Percentiles rank a stretch among this genome's conserved stretches.
These are phyloP conservation scores for Lojkania enalia DNA, from an alignment of 2,329 filamentous ascomycete species.

Conservation along the genomic window DNA sequence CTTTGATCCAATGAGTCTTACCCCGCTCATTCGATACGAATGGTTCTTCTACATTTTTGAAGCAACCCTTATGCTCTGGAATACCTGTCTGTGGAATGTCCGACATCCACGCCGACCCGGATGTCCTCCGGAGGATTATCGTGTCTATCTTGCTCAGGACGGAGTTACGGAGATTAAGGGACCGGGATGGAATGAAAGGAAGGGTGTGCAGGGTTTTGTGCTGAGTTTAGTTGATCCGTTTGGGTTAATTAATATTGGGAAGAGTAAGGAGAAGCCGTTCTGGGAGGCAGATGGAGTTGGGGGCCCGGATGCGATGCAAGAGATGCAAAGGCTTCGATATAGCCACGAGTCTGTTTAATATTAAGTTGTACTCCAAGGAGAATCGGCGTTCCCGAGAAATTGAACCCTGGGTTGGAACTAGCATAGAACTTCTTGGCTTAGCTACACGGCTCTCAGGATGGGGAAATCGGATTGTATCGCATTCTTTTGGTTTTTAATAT, in stretches of 20 bases:
- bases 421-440: no score
- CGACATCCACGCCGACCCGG: constrained; percentile 51
- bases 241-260: constrained; percentile 13
- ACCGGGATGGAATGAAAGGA: constrained; percentile 19
- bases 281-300: no score
- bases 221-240: constrained; percentile 30
- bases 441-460: no score
- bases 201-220: constrained; percentile 30
- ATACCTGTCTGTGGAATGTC: constrained; percentile 52
- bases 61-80: constrained; percentile 51
- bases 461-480: no score
- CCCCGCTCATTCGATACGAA: constrained; percentile 45
- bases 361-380: no score
- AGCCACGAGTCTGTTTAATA: no score
- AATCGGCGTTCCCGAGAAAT: no score
- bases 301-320: no score
- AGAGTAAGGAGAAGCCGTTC: no score
- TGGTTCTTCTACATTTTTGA: constrained; percentile 57
- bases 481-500: no score
- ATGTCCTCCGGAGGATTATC: constrained; percentile 49
- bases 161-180: constrained; percentile 3
- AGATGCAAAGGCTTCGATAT: no score
- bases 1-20: constrained; percentile 36
- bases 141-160: constrained; percentile 47
- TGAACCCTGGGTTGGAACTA: no score